Evolutionary conservation across 306 rosid genomes (phyloP), one percentile per base, ranked within the genome.

Genomic region (Mimosa pudica): DNA sequence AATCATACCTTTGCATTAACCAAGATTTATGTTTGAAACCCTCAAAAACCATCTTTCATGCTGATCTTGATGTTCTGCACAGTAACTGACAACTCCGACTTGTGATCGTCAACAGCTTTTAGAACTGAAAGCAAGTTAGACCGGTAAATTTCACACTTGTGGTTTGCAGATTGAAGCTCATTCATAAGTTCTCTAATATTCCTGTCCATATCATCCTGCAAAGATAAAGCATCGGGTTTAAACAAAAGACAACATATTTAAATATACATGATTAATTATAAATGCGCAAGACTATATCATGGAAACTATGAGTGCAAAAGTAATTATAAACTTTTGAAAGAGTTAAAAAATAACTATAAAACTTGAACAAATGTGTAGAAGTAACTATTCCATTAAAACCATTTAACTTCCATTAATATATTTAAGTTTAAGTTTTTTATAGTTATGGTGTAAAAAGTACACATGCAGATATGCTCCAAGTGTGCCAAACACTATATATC

Each of bases 91-190:
- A 96, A 80, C 80, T 93, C 96, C 76, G 88, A 87, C 86, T 96
- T 96, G 83, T 93, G 98, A 86, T 93, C 99, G 83, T 96, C 99
- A 66, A 96, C 91, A 82, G 96, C 97, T 90, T 96, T 96, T 86
- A 96, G 87, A 88, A 91, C 91, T 1, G 98, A 93, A 76, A 93
- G 92, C 84, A 96, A 86, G 83, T 96, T 96, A 81, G 98, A 91
- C 80, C 99, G 94, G 81, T 96, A 96, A 86, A 91, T 85, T 77
- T 91, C 98, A 80, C 99, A 91, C 86, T 96, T 96, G 70, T 92
- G 86, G 80, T 84, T 91, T 75, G 99, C 92, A 81, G 68, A 82
- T 82, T 84, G 93, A 88, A 96, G 85, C 86, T 96, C 96, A 67
- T 77, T 81, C 30, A 64, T 77, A 77, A 96, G 91, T 81, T 87